Evolutionary conservation across 2,329 filamentous ascomycete genomes (phyloP).

Genomic region (Aureobasidium vineae): DNA sequence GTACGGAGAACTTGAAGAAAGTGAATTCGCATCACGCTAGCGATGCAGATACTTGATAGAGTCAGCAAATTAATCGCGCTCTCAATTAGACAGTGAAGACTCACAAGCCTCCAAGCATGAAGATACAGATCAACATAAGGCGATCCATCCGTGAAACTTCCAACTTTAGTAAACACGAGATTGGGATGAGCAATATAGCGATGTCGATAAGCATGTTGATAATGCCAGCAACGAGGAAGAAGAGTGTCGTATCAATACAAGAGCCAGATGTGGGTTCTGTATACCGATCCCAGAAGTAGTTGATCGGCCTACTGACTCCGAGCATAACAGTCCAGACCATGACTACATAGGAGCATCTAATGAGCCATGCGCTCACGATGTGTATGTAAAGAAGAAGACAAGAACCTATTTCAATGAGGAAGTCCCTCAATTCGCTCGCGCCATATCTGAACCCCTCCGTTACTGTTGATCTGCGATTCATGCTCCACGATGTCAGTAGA

Average conservation of each 20-base stretch:
- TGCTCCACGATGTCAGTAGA: neutral
- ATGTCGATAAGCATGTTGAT: constrained; percentile 13
- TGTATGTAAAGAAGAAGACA: constrained; percentile 1
- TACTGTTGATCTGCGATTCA: neutral
- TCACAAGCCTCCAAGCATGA: constrained; percentile 10
- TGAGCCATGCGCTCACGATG: neutral
- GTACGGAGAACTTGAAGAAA: neutral
- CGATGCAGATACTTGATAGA: neutral
- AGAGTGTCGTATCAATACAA: neutral
- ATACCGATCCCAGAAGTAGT: constrained; percentile 7
- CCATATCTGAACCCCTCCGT: neutral
- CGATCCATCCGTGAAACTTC: neutral
- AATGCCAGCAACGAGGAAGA: constrained; percentile 1
- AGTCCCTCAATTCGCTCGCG: neutral
- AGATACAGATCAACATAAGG: constrained; percentile 2
- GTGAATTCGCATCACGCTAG: constrained; percentile 4
- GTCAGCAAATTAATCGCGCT: neutral
- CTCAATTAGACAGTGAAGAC: neutral
- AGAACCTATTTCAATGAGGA: neutral
- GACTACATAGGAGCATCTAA: neutral
- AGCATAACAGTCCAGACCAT: neutral
- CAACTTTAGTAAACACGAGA: neutral
- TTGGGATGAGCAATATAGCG: neutral
- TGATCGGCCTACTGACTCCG: neutral
- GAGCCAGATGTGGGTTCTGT: neutral